Conservation (phyloP, 306 rosid genomes). For the Prosopis cineraria region DNA sequence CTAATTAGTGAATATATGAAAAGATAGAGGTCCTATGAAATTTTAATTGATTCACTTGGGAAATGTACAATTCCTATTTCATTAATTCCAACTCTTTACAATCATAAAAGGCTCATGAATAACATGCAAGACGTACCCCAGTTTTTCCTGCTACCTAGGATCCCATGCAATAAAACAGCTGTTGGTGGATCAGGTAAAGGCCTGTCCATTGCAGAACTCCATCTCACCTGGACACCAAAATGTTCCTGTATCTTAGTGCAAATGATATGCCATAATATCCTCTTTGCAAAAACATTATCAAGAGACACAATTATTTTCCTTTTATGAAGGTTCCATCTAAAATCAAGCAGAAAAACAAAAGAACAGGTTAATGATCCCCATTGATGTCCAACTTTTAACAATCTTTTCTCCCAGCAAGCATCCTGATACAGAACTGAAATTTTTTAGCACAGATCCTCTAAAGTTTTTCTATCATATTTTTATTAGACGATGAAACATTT, state of each 20-base stretch:
- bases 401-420: conserved; percentile 11
- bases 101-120: not conserved
- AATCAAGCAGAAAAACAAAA: not conserved
- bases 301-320: not conserved
- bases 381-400: not conserved
- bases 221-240: conserved; percentile 64
- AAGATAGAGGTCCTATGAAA: not conserved
- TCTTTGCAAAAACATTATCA: not conserved
- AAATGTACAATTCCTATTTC: not conserved
- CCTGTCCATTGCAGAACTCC: conserved; percentile 76
- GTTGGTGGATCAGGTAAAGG: conserved; percentile 82
- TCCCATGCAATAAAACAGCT: conserved; percentile 92
- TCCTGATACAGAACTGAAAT: not conserved
- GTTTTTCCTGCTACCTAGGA: conserved; percentile 88
- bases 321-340: not conserved
- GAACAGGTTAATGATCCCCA: conserved; percentile 12
- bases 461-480: not conserved
- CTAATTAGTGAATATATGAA: not conserved
- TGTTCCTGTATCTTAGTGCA: conserved; percentile 24
- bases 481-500: not conserved
- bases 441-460: not conserved
- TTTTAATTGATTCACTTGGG: not conserved
- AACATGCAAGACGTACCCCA: conserved; percentile 69
- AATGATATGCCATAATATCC: conserved; percentile 8
- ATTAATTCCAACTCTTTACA: not conserved